phyloP scores from a whole-genome alignment of 441 rosid species.

The Omphalea diandra region DNA sequence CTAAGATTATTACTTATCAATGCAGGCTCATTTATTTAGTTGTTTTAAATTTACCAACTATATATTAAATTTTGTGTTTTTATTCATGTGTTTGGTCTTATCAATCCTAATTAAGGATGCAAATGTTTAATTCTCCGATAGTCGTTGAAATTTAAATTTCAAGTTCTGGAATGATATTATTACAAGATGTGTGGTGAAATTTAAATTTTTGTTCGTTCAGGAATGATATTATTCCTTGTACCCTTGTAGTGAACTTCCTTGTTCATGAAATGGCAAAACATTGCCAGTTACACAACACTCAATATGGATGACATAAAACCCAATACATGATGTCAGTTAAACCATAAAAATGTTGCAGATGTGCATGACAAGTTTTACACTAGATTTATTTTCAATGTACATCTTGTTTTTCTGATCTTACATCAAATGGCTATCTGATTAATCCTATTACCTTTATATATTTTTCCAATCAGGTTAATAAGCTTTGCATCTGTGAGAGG shows the following conservation, averaged over 20 bases:
- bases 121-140: background rate
- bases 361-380: background rate
- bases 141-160: background rate
- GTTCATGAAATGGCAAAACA: background rate
- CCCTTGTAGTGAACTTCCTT: background rate
- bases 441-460: background rate
- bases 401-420: background rate
- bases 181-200: background rate
- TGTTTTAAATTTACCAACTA: background rate
- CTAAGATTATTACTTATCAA: constrained; percentile 1
- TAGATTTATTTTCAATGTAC: background rate
- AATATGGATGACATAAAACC: background rate
- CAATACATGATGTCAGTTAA: background rate
- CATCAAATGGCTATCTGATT: background rate
- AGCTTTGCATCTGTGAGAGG: background rate
- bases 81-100: background rate
- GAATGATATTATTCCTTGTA: background rate
- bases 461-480: background rate
- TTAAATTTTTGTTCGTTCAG: background rate
- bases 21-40: background rate
- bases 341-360: background rate
- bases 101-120: background rate
- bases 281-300: background rate
- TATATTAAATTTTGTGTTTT: background rate
- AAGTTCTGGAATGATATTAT: background rate